Base-by-base conservation (phyloP, 768 basidiomycete species). In the Termitomyces sp. region DNA sequence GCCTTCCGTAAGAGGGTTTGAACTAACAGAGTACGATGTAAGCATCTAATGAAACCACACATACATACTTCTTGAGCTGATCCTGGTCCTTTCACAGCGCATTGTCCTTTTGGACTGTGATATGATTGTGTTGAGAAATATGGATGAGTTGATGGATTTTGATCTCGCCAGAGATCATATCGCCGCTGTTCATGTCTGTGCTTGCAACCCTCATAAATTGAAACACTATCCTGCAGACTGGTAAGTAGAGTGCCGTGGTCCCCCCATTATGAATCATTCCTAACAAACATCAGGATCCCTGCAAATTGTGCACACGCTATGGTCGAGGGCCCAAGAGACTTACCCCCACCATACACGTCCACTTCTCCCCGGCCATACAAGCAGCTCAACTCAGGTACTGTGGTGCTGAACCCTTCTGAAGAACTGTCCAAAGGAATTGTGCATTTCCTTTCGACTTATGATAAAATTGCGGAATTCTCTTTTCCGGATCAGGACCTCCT, bases 401-500 rank as follows among this genome's bases (percentile, higher is more conserved):
- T 99, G 53, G 83, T 98, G 42, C 77, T 98, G 42, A 82, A 78
- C 20, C 96, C 97, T 1, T 94, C 90, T 3, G 46, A 62, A 11
- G 66, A 74, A 23, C 74, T 87, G 5, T 76, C 84, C 53, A 65
- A 78, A 15, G 68, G 67, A 7, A 77, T 98, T 55, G 65, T 75
- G 32, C 63, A 79, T 41, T 85, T 79, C 65, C 78, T 95, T 32
- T 70, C 73, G 10, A 75, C 75, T 6, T 68, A 66, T 56, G 72
- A 68, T 46, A 68, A 68, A 50, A 72, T 80, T 52, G 29, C 70
- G 16, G 71, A 69, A 32, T 82, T 76, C 62, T 70, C 66, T 42
- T 97, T 98, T 68, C 86, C 93, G 1, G 96, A 99, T 69, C 96
- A 99, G 68, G 96, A 99, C 62, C 78, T 97, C 31, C 81, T 98